Conservation (phyloP, 1,139 yeast species). For the Diutina mesorugosa region DNA sequence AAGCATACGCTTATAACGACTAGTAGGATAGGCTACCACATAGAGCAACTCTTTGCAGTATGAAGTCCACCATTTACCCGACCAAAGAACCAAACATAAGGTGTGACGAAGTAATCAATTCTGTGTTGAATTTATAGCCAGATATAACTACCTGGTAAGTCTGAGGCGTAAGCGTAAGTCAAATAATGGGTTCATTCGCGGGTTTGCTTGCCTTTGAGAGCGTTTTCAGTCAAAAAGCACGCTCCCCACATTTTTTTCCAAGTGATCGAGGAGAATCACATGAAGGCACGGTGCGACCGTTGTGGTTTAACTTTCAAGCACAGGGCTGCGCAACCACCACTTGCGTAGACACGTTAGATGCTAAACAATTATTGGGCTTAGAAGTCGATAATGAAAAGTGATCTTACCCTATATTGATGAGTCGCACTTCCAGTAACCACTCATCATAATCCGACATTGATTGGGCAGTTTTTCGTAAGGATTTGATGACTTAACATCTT, state of each 20-base stretch:
- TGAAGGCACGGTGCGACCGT: neutral
- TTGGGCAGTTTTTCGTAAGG: neutral
- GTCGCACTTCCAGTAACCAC: neutral
- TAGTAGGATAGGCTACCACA: neutral
- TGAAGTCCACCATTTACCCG: neutral
- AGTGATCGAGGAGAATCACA: neutral
- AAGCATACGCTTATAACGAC: neutral
- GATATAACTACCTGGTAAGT: too few species aligned
- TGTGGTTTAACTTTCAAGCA: neutral
- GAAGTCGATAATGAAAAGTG: neutral
- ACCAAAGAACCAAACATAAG: neutral
- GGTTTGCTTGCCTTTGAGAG: neutral
- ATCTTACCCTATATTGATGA: neutral
- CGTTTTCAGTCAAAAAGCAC: neutral
- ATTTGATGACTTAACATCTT: neutral
- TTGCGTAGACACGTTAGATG: neutral
- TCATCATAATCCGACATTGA: too few species aligned
- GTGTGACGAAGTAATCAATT: too few species aligned
- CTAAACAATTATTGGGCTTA: neutral
- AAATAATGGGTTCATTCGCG: neutral
- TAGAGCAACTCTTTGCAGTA: neutral
- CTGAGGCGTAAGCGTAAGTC: too few species aligned
- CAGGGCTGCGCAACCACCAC: neutral
- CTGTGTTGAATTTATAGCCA: too few species aligned
- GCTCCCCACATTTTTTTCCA: neutral